These are phyloP conservation scores for Venturia nashicola DNA, from an alignment of 2,329 filamentous ascomycete genomes.

Conservation along the genomic window DNA sequence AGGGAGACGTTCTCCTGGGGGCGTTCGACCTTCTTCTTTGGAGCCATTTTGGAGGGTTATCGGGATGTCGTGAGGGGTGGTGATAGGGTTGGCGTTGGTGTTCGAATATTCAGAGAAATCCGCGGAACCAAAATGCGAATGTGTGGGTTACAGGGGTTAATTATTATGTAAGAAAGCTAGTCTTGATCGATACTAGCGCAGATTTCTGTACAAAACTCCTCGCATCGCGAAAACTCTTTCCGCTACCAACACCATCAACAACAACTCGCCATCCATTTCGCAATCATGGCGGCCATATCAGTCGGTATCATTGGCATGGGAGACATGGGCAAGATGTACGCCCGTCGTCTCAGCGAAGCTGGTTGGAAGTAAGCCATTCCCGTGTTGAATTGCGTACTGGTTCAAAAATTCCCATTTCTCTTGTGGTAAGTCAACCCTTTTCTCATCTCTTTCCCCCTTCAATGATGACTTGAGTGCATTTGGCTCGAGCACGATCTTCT, in stretches of 20 bases:
- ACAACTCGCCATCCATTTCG: background rate
- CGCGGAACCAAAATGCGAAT: background rate
- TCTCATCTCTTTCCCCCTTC: slow-evolving; percentile 17
- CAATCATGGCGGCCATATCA: slow-evolving; percentile 47
- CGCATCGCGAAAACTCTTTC: background rate
- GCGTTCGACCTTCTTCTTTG: slow-evolving; percentile 48
- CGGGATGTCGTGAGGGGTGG: background rate
- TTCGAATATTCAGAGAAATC: background rate
- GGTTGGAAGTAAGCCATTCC: slow-evolving; percentile 76
- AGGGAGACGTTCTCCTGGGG: slow-evolving; percentile 95
- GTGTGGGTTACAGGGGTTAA: background rate
- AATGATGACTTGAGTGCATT: slow-evolving; percentile 99
- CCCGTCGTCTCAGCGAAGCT: slow-evolving; percentile 71
- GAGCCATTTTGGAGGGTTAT: slow-evolving; percentile 6
- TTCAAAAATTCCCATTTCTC: slow-evolving; percentile 11
- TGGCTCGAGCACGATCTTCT: slow-evolving; percentile 91
- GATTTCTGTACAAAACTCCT: background rate
- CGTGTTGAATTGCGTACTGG: slow-evolving; percentile 9
- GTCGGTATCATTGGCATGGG: slow-evolving; percentile 98
- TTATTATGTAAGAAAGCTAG: background rate
- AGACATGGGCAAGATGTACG: slow-evolving; percentile 99
- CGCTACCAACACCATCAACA: background rate
- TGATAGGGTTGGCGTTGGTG: background rate
- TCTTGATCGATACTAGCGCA: background rate
- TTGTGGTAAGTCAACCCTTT: slow-evolving; percentile 22